These are phyloP conservation scores for Ophiocordyceps robertsii DNA, from an alignment of 2,329 filamentous ascomycete species.

Conservation along the genomic window DNA sequence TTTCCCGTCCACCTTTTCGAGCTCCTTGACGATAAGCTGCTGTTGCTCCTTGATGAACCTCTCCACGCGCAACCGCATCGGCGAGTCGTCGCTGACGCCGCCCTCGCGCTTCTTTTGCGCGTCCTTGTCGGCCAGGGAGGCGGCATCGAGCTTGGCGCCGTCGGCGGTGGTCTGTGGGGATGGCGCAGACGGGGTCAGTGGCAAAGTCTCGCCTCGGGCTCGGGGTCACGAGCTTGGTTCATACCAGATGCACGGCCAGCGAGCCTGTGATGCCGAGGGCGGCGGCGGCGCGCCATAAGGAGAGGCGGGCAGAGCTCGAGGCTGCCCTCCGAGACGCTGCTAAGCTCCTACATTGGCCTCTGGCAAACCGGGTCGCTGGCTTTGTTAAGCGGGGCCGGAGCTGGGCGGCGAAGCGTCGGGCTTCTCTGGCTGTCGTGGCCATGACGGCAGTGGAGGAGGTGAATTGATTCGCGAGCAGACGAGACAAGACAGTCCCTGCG, in stretches of 20 bases:
- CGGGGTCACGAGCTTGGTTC: slow-evolving; percentile 6
- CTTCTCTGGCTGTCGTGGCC: slow-evolving; percentile 15
- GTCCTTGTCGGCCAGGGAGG: slow-evolving; percentile 76
- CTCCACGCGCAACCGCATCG: slow-evolving; percentile 97
- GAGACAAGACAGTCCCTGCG: not conserved
- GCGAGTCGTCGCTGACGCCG: slow-evolving; percentile 57
- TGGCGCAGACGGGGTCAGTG: slow-evolving; percentile 5
- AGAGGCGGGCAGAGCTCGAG: slow-evolving; percentile 10
- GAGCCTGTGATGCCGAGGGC: slow-evolving; percentile 38
- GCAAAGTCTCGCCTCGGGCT: not conserved
- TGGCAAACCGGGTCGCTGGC: slow-evolving; percentile 7
- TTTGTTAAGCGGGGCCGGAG: slow-evolving; percentile 10
- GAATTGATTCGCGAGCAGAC: not conserved
- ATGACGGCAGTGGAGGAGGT: slow-evolving; percentile 6
- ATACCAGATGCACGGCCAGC: slow-evolving; percentile 46
- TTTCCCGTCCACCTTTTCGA: slow-evolving; percentile 73
- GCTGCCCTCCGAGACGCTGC: slow-evolving; percentile 9
- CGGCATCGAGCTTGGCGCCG: slow-evolving; percentile 39
- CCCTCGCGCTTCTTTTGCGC: slow-evolving; percentile 62
- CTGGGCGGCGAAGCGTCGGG: slow-evolving; percentile 16
- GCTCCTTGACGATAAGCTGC: slow-evolving; percentile 67
- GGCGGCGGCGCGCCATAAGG: slow-evolving; percentile 20
- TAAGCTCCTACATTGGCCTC: slow-evolving; percentile 12
- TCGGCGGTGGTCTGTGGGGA: slow-evolving; percentile 25
- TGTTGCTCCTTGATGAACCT: slow-evolving; percentile 90